Evolutionary conservation across 2,329 filamentous ascomycete species (phyloP), one percentile per base, ranked within the genome.

Genomic region (Camillea tinctor): DNA sequence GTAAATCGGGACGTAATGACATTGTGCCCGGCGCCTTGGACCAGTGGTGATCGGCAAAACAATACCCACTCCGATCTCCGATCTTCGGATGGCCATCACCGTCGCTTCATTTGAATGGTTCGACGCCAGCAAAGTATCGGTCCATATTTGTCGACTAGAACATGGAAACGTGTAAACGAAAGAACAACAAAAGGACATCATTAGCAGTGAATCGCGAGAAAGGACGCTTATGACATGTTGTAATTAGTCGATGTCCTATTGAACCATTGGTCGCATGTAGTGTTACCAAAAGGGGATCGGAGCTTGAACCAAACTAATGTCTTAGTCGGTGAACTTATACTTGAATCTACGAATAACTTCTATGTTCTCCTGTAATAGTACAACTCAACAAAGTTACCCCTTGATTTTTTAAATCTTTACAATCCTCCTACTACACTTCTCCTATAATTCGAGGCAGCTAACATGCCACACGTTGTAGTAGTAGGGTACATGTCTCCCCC

Each of bases 391-490:
- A 11, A 30, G 13, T 30, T 11, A 7, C 26, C 8, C 26, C 26
- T 30, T 4, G 6, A 48, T 21, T 40, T 26, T n/a, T 30, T 44
- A 20, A 19, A 24, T 5, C 52, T 13, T 4, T 17, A 21, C 48
- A 52, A 22, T 26, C 54, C 20, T 13, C n/a, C 21, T 56, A 40
- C 26, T 23, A 60, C 1, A 6, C 13, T 44, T 49, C n/a, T n/a
- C n/a, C 50, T 30, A 23, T 24, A 15, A 21, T 11, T 22, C 50
- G 23, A 60, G 53, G 30, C n/a, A 49, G 17, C 57, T 53, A 62
- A 51, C 6, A 69, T 72, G 70, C 48, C 66, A 1, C 66, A 67
- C 24, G 56, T 68, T 22, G 66, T 71, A n/a, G 66, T 72, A 8
- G 55, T 72, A 58, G 70, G 70, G 70, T 71, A 70, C n/a, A n/a